These are phyloP conservation scores for Hordeum vulgare DNA, from an alignment of 176 grass and related monocot species.

Conservation along the genomic window MorexV3_pseudomolecules_assembly NC_058524.1:112701092-112701591, in stretches of 20 bases:
- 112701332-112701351: constrained; percentile 98
- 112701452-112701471: constrained; percentile 98
- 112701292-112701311: constrained; percentile 38
- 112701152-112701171: constrained; percentile 61
- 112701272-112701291: constrained; percentile 20
- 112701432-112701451: constrained; percentile 97
- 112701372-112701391: constrained; percentile 80
- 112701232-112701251: constrained; percentile 14
- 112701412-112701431: constrained; percentile 74
- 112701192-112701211: constrained; percentile 17
- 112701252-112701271: constrained; percentile 11
- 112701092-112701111: background rate
- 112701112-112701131: constrained; percentile 6
- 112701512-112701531: constrained; percentile 86
- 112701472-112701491: constrained; percentile 91
- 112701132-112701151: constrained; percentile 34
- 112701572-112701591: background rate
- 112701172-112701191: constrained; percentile 30
- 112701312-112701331: constrained; percentile 81
- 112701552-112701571: constrained; percentile 46
- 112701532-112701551: constrained; percentile 96
- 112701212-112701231: background rate
- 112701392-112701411: constrained; percentile 61
- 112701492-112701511: constrained; percentile 83
- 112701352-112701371: constrained; percentile 97